Percentiles rank a stretch among this genome's conserved stretches.
phyloP scores from a whole-genome alignment of 2,329 filamentous ascomycete species.

The Cladophialophora psammophila region DNA sequence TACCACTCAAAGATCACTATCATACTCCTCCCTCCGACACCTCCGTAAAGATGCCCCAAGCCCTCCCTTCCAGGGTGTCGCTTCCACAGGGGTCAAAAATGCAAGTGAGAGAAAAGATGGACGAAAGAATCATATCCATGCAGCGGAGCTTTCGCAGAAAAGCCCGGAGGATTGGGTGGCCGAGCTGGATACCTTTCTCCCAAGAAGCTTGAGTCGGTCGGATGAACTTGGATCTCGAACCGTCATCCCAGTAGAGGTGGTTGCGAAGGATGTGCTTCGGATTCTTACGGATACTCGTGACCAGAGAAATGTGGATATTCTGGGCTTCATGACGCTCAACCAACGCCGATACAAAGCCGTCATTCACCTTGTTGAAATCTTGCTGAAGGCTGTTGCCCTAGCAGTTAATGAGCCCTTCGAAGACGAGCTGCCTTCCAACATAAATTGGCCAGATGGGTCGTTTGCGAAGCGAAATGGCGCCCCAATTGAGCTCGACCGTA shows the following conservation, averaged over 20 bases:
- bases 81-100: not conserved
- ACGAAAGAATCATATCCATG: constrained; percentile 1
- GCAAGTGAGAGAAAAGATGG: constrained; percentile 8
- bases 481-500: constrained; percentile 40
- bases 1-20: not conserved
- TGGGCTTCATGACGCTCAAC: constrained; percentile 50
- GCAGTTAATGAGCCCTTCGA: constrained; percentile 31
- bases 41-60: not conserved
- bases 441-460: constrained; percentile 41
- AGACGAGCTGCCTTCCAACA: constrained; percentile 42
- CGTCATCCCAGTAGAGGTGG: constrained; percentile 28
- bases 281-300: constrained; percentile 45
- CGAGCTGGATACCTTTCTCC: constrained; percentile 47
- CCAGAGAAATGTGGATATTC: constrained; percentile 46
- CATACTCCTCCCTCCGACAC: constrained; percentile 4
- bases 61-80: not conserved
- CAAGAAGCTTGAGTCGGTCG: constrained; percentile 39
- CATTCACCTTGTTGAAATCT: constrained; percentile 47
- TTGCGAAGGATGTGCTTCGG: constrained; percentile 44
- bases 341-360: constrained; percentile 52
- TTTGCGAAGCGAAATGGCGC: constrained; percentile 43
- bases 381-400: constrained; percentile 49
- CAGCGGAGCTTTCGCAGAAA: constrained; percentile 34
- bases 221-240: constrained; percentile 20
- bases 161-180: constrained; percentile 46